Evolutionary conservation across 768 basidiomycete genomes (phyloP).

Genomic region (Leccinellum rugosiceps): DNA sequence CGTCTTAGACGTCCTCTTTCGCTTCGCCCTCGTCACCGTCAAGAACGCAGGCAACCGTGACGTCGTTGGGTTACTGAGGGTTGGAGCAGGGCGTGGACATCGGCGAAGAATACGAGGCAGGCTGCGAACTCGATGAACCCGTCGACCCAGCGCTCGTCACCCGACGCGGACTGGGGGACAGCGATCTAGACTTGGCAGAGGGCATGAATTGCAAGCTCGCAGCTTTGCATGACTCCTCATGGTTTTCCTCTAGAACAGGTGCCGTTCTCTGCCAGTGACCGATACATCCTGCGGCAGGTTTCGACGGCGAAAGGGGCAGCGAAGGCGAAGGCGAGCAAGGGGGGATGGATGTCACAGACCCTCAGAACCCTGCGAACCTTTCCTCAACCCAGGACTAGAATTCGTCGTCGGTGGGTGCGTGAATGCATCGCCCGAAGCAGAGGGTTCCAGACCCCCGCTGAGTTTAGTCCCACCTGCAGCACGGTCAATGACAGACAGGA

Average conservation of each 20-base stretch:
- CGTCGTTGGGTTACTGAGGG: slow-evolving; percentile 5
- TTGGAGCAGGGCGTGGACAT: slow-evolving; percentile 3
- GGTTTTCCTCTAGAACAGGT: neutral
- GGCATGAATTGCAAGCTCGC: neutral
- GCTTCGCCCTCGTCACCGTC: slow-evolving; percentile 16
- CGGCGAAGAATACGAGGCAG: slow-evolving; percentile 5
- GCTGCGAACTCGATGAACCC: slow-evolving; percentile 8
- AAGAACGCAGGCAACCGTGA: slow-evolving; percentile 29
- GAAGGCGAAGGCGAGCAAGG: slow-evolving; percentile 19
- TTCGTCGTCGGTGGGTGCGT: slow-evolving; percentile 2
- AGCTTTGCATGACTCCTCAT: neutral
- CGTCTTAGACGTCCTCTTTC: slow-evolving; percentile 26
- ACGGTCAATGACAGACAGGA: too few relatives aligned
- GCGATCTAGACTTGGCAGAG: slow-evolving; percentile 13
- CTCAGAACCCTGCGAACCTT: slow-evolving; percentile 29
- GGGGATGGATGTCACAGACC: slow-evolving; percentile 9
- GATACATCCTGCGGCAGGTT: neutral
- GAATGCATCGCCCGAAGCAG: slow-evolving; percentile 1
- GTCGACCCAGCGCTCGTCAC: slow-evolving; percentile 1
- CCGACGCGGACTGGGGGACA: slow-evolving; percentile 11
- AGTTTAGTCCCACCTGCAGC: too few relatives aligned
- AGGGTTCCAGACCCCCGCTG: neutral
- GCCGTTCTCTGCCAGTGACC: slow-evolving; percentile 3
- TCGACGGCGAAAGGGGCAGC: slow-evolving; percentile 10
- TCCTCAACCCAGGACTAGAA: slow-evolving; percentile 14